Conservation (phyloP, 2,329 filamentous ascomycete genomes). For the Uncinocarpus reesii region DNA sequence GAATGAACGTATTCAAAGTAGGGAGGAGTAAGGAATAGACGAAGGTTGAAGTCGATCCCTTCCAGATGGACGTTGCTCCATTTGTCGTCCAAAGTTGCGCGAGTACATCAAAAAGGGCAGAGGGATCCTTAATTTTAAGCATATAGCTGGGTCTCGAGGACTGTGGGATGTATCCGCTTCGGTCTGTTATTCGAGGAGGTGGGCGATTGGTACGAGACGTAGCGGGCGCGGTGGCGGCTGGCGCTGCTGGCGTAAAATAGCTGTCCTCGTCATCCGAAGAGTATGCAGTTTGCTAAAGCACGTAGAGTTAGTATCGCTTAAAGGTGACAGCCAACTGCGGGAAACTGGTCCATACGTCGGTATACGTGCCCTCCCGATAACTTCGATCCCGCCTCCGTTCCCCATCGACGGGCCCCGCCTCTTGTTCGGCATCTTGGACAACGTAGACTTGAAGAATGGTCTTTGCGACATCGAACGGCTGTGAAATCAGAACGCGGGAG, state of each 20-base stretch:
- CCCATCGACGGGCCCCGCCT: conserved; percentile 23
- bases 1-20: conserved; percentile 82
- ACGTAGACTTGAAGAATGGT: conserved; percentile 72
- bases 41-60: conserved; percentile 83
- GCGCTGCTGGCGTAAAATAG: conserved; percentile 65
- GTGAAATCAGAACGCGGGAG: conserved; percentile 73
- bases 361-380: conserved; percentile 24
- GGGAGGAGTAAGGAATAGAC: conserved; percentile 79
- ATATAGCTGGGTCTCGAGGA: conserved; percentile 45
- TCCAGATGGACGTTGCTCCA: conserved; percentile 87
- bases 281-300: conserved; percentile 28
- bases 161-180: conserved; percentile 36
- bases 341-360: conserved; percentile 21
- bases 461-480: conserved; percentile 96
- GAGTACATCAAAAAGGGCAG: conserved; percentile 77
- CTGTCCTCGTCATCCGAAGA: conserved; percentile 64
- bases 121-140: conserved; percentile 60
- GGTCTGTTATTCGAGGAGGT: conserved; percentile 37
- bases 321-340: conserved; percentile 10
- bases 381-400: conserved; percentile 23
- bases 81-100: conserved; percentile 82
- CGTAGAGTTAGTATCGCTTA: conserved; percentile 3
- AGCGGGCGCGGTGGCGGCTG: conserved; percentile 34
- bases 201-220: conserved; percentile 29
- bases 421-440: conserved; percentile 32